Conservation (phyloP, 2,329 filamentous ascomycete species). For the Penicillium sp. region DNA sequence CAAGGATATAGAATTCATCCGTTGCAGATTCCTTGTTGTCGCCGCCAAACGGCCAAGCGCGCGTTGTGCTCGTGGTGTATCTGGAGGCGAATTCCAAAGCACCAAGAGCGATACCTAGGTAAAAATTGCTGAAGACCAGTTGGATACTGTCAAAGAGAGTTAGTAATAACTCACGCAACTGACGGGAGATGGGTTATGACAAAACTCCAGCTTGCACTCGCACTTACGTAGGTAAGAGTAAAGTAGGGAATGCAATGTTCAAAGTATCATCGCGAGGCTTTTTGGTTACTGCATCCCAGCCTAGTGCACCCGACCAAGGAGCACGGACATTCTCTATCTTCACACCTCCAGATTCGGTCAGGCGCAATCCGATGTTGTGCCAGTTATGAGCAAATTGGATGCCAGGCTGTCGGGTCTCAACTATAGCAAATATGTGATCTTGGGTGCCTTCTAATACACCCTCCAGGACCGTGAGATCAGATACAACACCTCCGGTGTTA, state of each 20-base stretch:
- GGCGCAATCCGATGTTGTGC: slow-evolving; percentile 62
- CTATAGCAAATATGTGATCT: slow-evolving; percentile 63
- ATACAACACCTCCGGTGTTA: slow-evolving; percentile 66
- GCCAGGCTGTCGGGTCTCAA: slow-evolving; percentile 57
- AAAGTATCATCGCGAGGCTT: slow-evolving; percentile 53
- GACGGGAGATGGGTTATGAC: too few species aligned
- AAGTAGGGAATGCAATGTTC: slow-evolving; percentile 53
- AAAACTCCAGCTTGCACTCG: too few species aligned
- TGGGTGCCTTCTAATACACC: slow-evolving; percentile 59
- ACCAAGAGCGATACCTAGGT: slow-evolving; percentile 62
- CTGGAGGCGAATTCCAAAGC: slow-evolving; percentile 55
- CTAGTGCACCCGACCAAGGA: slow-evolving; percentile 62
- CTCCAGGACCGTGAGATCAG: slow-evolving; percentile 65
- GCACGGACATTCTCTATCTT: slow-evolving; percentile 58
- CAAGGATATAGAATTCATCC: slow-evolving; percentile 66
- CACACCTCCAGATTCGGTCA: slow-evolving; percentile 64
- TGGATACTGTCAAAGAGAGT: slow-evolving; percentile 50
- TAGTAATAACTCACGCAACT: too few species aligned
- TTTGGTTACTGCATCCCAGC: slow-evolving; percentile 56
- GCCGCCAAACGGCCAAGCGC: slow-evolving; percentile 64
- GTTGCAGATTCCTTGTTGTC: slow-evolving; percentile 60
- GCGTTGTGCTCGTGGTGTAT: slow-evolving; percentile 58
- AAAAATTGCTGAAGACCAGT: slow-evolving; percentile 66
- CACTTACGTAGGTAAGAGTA: slow-evolving; percentile 59
- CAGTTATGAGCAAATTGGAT: slow-evolving; percentile 59